Base-by-base conservation (phyloP, 73 alveolate species). In the Paramecium caudatum region DNA sequence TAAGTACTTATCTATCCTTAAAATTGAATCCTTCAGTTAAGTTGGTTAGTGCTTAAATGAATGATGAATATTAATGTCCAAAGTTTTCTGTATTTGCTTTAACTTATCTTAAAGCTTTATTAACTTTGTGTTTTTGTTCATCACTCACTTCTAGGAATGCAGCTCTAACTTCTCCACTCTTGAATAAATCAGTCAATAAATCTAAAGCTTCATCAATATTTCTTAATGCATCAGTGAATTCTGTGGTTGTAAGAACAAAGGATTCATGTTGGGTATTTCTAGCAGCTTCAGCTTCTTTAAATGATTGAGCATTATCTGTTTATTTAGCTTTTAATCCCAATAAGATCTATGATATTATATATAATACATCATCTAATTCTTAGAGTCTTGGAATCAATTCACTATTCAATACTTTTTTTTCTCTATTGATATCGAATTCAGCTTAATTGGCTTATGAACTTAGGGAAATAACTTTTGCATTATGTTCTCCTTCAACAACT, bases 361-460 rank as follows among this genome's bases (percentile, higher is more conserved):
- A 25, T 6, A 17, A 10, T 65, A 65, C 82, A 63, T 41, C 49
- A 41, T 41, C 49, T 41, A 41, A 41, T 41, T 41, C 49, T 41
- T 41, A 41, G 49, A 10, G 6, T 41, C 49, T 41, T 7, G 49
- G 49, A 41, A 41, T 41, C 49, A 41, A 41, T 10, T 41, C 49
- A 6, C 30, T 9, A 30, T 33, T 70, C n/a, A 74, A 45, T 74
- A 74, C 88, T 74, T 74, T 74, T 68, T 74, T 74, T 43, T 74
- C 88, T 74, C 88, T 74, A 45, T 74, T 74, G 13, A 74, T 74
- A 74, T 74, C 88, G 55, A 74, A 74, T 74, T 74, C 88, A 74
- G 88, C 88, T 74, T 74, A 41, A 74, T 74, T 74, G 19, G 47
- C 68, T 37, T 74, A 45, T 19, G 69, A 41, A 41, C 45, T 27